phyloP scores from a whole-genome alignment of 2,329 filamentous ascomycete species.

The Monosporascus sp. region DNA sequence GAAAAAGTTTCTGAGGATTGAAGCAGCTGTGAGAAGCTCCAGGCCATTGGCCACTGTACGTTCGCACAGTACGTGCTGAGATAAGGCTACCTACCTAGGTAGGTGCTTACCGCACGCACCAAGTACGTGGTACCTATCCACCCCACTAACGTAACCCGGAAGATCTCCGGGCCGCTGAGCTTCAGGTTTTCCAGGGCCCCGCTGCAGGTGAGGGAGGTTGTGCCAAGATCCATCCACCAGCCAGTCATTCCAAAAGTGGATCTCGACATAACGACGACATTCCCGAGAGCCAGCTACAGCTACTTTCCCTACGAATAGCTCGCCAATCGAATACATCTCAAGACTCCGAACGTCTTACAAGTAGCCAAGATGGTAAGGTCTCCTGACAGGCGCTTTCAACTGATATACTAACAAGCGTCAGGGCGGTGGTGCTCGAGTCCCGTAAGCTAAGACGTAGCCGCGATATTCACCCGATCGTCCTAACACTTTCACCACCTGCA shows the following conservation, averaged over 20 bases:
- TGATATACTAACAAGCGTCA: constrained; percentile 37
- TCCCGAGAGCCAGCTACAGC: not conserved
- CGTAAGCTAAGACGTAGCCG: constrained; percentile 37
- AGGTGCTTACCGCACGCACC: too few species aligned
- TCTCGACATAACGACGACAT: not conserved
- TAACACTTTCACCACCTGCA: constrained; percentile 32
- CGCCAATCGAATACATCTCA: not conserved
- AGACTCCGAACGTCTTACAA: constrained; percentile 19
- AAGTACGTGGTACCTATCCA: too few species aligned
- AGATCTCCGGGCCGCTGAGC: too few species aligned
- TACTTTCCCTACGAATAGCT: not conserved
- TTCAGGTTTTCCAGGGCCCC: too few species aligned
- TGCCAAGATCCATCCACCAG: not conserved
- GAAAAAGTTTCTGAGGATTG: constrained; percentile 26
- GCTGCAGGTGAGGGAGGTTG: too few species aligned
- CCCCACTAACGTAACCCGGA: too few species aligned
- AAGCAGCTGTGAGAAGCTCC: constrained; percentile 12
- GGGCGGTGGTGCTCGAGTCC: constrained; percentile 70
- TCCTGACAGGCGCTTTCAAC: not conserved
- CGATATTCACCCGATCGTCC: not conserved
- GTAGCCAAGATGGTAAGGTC: constrained; percentile 52
- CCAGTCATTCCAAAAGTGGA: not conserved
- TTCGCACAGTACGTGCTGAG: too few species aligned
- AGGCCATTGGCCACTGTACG: not conserved
- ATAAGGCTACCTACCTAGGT: too few species aligned